Conservation (phyloP, 768 basidiomycete species). For the Mycena vulgaris region DNA sequence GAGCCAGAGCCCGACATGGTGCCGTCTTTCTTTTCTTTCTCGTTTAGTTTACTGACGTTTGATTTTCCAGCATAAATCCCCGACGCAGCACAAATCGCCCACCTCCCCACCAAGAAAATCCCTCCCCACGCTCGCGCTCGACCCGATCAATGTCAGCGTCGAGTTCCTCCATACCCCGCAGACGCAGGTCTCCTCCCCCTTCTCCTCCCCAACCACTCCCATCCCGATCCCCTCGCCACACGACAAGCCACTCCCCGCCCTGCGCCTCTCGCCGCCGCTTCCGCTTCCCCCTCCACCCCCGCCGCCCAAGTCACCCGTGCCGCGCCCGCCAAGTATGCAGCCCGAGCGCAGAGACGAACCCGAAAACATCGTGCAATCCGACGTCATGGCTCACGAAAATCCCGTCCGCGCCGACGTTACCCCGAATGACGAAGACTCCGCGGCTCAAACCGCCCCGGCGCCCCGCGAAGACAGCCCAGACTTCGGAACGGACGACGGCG, state of each 20-base stretch:
- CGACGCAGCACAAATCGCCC: not conserved
- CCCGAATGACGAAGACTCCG: no score
- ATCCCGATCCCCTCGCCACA: not conserved
- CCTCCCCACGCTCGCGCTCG: conserved; percentile 20
- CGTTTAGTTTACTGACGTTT: no score
- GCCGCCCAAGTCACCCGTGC: not conserved
- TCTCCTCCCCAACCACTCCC: not conserved
- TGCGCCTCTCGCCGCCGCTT: not conserved
- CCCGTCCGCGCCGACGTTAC: no score
- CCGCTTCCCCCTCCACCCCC: not conserved
- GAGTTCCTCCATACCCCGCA: not conserved
- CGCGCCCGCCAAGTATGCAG: no score
- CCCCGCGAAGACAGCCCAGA: no score
- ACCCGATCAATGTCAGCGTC: conserved; percentile 16
- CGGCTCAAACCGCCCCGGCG: no score
- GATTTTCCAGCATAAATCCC: no score
- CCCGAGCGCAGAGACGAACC: not conserved
- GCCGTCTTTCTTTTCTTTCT: no score
- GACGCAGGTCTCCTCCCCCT: not conserved
- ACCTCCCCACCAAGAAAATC: not conserved
- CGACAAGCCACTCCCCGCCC: not conserved
- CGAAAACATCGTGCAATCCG: no score
- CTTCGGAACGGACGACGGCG: not conserved
- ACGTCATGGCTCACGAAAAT: no score
- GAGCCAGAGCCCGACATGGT: no score